Conservation (phyloP, 371 early-diverging fungal species). For the Lichtheimia ornata region DNA sequence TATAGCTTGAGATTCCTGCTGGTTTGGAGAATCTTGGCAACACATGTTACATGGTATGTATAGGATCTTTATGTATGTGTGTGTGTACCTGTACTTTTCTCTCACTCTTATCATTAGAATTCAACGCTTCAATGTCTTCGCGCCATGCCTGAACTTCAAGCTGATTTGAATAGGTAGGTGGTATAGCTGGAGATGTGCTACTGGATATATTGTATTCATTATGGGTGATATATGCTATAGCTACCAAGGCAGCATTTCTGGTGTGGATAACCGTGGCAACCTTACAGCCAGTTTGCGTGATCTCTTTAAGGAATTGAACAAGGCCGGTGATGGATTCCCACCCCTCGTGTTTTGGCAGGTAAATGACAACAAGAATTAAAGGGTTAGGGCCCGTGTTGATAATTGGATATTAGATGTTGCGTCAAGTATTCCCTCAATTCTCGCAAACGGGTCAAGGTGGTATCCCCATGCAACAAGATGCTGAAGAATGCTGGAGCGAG, state of each 20-base stretch:
- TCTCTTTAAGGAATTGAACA: slow-evolving; percentile 71
- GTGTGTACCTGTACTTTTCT: not conserved
- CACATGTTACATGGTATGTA: slow-evolving; percentile 94
- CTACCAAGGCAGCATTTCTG: slow-evolving; percentile 34
- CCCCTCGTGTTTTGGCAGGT: slow-evolving; percentile 83
- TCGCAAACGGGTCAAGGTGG: slow-evolving; percentile 73
- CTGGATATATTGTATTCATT: not conserved
- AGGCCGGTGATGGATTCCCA: slow-evolving; percentile 71
- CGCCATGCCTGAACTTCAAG: slow-evolving; percentile 83
- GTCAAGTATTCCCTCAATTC: slow-evolving; percentile 86
- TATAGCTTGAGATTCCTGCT: slow-evolving; percentile 79
- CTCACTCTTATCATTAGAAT: slow-evolving; percentile 56
- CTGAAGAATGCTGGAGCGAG: slow-evolving; percentile 96
- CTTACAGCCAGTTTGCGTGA: slow-evolving; percentile 74
- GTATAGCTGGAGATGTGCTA: not conserved
- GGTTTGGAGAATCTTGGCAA: slow-evolving; percentile 95
- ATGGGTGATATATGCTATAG: not conserved
- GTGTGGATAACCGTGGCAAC: slow-evolving; percentile 55
- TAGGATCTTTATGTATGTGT: not conserved
- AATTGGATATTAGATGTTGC: slow-evolving; percentile 53
- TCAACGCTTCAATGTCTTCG: slow-evolving; percentile 95
- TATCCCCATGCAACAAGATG: slow-evolving; percentile 92
- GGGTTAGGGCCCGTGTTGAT: too few relatives aligned
- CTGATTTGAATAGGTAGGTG: slow-evolving; percentile 55
- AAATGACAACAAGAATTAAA: slow-evolving; percentile 7